A percentile compares a stretch with the other conserved stretches of the same genome.
These are phyloP conservation scores for Penicillium crustosum DNA, from an alignment of 2,329 filamentous ascomycete genomes.

Conservation along the genomic window DNA sequence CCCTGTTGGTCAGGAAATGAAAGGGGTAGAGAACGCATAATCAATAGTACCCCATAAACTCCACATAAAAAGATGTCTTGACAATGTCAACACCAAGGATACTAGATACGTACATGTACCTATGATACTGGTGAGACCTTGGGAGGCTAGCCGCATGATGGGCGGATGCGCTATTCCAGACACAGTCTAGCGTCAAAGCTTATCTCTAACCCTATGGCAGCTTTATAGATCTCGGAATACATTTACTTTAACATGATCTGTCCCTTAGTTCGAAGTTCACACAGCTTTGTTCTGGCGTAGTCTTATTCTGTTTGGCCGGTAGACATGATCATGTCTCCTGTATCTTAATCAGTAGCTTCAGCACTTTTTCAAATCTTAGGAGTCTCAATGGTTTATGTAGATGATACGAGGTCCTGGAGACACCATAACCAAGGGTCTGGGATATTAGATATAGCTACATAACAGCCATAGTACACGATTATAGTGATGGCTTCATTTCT, in stretches of 20 bases:
- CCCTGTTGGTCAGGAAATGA: background rate
- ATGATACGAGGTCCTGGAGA: background rate
- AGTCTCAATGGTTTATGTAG: background rate
- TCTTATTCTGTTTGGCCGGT: background rate
- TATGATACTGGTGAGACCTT: background rate
- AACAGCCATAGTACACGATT: background rate
- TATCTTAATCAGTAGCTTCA: background rate
- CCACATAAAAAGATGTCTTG: no score
- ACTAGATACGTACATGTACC: background rate
- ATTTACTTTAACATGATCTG: background rate
- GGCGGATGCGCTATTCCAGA: background rate
- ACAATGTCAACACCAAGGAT: background rate
- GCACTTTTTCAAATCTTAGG: background rate
- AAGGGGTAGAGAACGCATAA: background rate
- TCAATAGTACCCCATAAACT: background rate
- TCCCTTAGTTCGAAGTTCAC: background rate
- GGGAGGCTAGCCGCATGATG: background rate
- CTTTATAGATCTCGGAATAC: background rate
- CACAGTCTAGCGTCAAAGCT: background rate
- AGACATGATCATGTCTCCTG: background rate
- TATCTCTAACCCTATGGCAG: background rate
- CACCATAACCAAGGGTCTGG: no score
- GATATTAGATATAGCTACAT: background rate
- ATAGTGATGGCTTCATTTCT: background rate
- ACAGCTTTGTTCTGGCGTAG: background rate